phyloP scores from a whole-genome alignment of 2,329 filamentous ascomycete species.

The Colletotrichum phormii region DNA sequence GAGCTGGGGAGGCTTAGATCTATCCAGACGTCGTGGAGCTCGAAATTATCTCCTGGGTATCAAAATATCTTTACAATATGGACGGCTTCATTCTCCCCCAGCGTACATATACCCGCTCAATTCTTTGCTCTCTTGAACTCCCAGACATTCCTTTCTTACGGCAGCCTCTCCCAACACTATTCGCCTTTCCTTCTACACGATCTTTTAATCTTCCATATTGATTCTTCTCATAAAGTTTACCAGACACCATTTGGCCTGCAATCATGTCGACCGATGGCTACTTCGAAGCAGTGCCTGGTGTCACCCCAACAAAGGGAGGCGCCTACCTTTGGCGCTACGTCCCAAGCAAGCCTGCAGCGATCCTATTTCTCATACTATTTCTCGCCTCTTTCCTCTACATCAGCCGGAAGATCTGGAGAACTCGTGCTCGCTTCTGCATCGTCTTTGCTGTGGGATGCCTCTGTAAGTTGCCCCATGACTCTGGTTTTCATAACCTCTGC shows the following conservation, averaged over 20 bases:
- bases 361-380: constrained; percentile 56
- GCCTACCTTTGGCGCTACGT: constrained; percentile 47
- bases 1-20: neutral
- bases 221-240: neutral
- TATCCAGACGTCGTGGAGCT: neutral
- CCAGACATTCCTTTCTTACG: neutral
- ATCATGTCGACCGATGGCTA: neutral
- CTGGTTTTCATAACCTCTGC: neutral
- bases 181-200: too few species aligned
- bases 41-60: neutral
- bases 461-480: constrained; percentile 45
- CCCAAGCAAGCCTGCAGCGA: constrained; percentile 55
- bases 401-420: constrained; percentile 50
- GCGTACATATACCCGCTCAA: neutral
- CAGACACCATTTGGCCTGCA: neutral
- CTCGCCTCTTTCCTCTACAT: constrained; percentile 49
- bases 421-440: constrained; percentile 58
- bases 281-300: neutral
- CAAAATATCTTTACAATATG: neutral
- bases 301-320: constrained; percentile 39
- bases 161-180: neutral
- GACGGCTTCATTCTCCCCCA: neutral
- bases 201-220: too few species aligned
- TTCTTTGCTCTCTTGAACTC: too few species aligned
- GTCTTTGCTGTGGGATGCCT: constrained; percentile 53